Percentiles rank a stretch among this genome's conserved stretches.
These are phyloP conservation scores for Lichtheimia ramosa DNA, from an alignment of 371 early-diverging fungal genomes.

Conservation along the genomic window DNA sequence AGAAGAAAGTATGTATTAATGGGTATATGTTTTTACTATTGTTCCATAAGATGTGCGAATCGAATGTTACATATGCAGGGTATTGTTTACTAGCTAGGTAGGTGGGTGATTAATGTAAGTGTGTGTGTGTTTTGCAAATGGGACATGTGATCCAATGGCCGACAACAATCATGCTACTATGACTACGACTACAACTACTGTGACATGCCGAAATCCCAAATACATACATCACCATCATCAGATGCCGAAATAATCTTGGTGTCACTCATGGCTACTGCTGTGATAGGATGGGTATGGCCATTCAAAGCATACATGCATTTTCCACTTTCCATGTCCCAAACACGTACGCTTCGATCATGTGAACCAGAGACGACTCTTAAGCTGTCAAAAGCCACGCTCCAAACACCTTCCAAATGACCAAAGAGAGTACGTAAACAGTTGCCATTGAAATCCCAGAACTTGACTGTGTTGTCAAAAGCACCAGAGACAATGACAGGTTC, in stretches of 20 bases:
- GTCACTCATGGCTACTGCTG: constrained; percentile 79
- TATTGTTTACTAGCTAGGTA: no score
- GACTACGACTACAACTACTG: no score
- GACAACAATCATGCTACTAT: no score
- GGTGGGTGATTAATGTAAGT: no score
- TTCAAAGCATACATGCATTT: constrained; percentile 73
- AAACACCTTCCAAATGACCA: constrained; percentile 92
- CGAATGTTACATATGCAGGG: no score
- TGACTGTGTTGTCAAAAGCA: constrained; percentile 88
- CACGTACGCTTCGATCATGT: constrained; percentile 86
- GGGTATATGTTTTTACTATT: no score
- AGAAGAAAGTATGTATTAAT: no score
- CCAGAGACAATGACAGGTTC: constrained; percentile 77
- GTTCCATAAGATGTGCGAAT: no score
- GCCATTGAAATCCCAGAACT: constrained; percentile 83
- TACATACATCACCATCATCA: constrained; percentile 78
- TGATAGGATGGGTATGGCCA: constrained; percentile 71
- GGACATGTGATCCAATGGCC: no score
- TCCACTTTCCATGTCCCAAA: constrained; percentile 94
- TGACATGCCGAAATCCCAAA: constrained; percentile 73
- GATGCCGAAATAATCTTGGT: constrained; percentile 84
- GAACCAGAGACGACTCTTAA: constrained; percentile 91
- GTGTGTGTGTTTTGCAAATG: no score
- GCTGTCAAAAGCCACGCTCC: constrained; percentile 85
- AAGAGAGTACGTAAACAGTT: constrained; percentile 78